These are phyloP conservation scores for Pichia inconspicua DNA, from an alignment of 1,139 yeast genomes.

Conservation along the genomic window DNA sequence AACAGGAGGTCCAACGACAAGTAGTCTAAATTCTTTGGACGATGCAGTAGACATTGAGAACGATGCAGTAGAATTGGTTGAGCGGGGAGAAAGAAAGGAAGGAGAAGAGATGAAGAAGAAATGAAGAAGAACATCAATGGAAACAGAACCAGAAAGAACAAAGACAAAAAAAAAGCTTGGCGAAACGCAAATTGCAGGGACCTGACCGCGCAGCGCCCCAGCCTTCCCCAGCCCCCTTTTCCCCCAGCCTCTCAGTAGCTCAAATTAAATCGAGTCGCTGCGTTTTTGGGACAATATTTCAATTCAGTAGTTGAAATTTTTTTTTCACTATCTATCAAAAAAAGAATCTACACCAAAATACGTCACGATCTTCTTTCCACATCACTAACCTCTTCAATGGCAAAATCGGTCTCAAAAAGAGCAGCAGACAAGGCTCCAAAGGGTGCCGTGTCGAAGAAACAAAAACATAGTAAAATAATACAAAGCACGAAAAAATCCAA, in stretches of 20 bases:
- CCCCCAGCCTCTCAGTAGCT: too few species aligned
- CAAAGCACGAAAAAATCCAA: not conserved
- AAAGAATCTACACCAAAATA: not conserved
- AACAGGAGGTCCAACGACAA: slow-evolving; percentile 97
- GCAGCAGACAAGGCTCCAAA: not conserved
- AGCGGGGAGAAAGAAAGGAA: not conserved
- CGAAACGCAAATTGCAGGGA: too few species aligned
- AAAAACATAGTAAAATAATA: slow-evolving; percentile 1
- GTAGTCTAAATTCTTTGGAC: slow-evolving; percentile 70
- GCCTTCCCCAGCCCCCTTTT: too few species aligned
- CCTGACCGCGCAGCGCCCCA: too few species aligned
- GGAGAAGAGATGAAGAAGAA: too few species aligned
- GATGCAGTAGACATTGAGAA: slow-evolving; percentile 1
- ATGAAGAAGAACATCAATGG: too few species aligned
- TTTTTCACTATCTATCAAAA: not conserved
- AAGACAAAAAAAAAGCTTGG: too few species aligned
- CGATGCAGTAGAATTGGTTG: not conserved
- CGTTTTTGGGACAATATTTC: too few species aligned
- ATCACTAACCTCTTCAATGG: not conserved
- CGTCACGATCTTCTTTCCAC: not conserved
- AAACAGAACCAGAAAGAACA: too few species aligned
- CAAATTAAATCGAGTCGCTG: too few species aligned
- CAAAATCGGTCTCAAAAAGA: slow-evolving; percentile 3
- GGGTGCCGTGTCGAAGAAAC: slow-evolving; percentile 8
- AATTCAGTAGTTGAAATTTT: too few species aligned